Conservation (phyloP, 2,329 filamentous ascomycete species). For the Aspergillus pseudoglaucus region DNA sequence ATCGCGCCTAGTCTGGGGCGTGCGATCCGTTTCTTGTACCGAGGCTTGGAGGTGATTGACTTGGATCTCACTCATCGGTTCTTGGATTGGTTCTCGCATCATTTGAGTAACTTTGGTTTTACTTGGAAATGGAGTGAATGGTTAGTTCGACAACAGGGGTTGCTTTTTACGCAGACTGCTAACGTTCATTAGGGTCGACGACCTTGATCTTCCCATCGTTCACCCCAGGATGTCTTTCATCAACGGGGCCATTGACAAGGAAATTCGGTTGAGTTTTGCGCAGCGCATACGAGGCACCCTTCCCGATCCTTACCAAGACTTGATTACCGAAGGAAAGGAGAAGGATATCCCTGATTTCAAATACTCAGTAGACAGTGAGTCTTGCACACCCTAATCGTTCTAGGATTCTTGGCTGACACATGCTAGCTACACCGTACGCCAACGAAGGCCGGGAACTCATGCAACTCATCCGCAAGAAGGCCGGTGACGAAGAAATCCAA, state of each 20-base stretch:
- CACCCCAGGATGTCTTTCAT: slow-evolving; percentile 94
- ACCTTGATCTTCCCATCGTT: slow-evolving; percentile 67
- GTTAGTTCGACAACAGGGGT: slow-evolving; percentile 39
- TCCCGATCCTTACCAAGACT: slow-evolving; percentile 69
- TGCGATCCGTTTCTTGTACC: slow-evolving; percentile 87
- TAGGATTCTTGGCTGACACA: slow-evolving; percentile 9
- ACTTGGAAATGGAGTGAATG: slow-evolving; percentile 99
- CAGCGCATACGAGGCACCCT: slow-evolving; percentile 93
- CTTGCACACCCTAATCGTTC: not conserved
- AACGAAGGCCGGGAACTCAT: slow-evolving; percentile 78
- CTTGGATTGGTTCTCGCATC: slow-evolving; percentile 95
- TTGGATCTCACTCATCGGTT: slow-evolving; percentile 81
- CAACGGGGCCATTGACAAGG: slow-evolving; percentile 83
- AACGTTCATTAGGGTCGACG: slow-evolving; percentile 55
- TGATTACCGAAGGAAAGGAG: slow-evolving; percentile 84
- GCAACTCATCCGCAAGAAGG: slow-evolving; percentile 73
- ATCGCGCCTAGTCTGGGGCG: slow-evolving; percentile 89
- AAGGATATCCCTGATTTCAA: slow-evolving; percentile 96
- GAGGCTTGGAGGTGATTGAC: slow-evolving; percentile 74
- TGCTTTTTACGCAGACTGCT: slow-evolving; percentile 5
- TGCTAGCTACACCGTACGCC: slow-evolving; percentile 68
- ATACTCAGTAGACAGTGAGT: slow-evolving; percentile 67
- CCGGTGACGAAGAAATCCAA: slow-evolving; percentile 78
- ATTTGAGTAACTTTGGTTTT: slow-evolving; percentile 97
- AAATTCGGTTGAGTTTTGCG: slow-evolving; percentile 92